Base-by-base conservation (phyloP, 2,329 filamentous ascomycete species). In the Apiospora phragmitis region DNA sequence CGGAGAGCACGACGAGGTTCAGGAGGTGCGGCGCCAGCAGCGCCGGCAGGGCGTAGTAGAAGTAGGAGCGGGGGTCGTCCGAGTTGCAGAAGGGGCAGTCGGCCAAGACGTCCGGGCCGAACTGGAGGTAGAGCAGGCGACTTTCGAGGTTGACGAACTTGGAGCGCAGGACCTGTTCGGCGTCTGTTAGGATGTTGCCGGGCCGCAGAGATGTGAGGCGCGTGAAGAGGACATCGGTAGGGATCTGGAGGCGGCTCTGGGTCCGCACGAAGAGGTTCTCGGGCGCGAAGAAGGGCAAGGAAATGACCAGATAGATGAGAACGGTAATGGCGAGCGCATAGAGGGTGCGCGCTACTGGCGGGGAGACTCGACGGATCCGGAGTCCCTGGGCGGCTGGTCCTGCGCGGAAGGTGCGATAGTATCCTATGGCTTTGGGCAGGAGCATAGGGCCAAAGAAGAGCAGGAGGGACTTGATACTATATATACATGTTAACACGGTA, bases 241-340 rank as follows among this genome's bases (percentile, higher is more conserved):
- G 91, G 55, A 93, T 95, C 77, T 94, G 93, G 24, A 98, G 89
- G 43, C 95, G 93, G 68, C 94, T 96, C 70, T 90, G 86, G 0
- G 95, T 98, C 24, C 85, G 81, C 41, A 81, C 78, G 85, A 98
- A 97, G 80, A 98, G 85, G 82, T 98, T 98, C 79, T 94, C 90
- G 5, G 93, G 92, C 7, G 89, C 85, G 77, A 94, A 91, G 71
- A 83, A 74, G 0, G 94, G 91, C 0, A 92, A 91, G 71, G 89
- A 87, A 71, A 91, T 76, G 68, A 93, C 80, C 75, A 88, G 77
- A 80, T 89, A 87, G 71, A 90, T 78, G 75, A 89, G 76, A 4
- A 82, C 75, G 24, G 81, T 73, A 74, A 86, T 69, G 79, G 89
- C 83, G 76, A 96, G 84, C 76, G 93, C 77, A 71, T 85, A 82